Base-by-base conservation (phyloP, 441 rosid genomes). In the Oxalis stricta region DNA sequence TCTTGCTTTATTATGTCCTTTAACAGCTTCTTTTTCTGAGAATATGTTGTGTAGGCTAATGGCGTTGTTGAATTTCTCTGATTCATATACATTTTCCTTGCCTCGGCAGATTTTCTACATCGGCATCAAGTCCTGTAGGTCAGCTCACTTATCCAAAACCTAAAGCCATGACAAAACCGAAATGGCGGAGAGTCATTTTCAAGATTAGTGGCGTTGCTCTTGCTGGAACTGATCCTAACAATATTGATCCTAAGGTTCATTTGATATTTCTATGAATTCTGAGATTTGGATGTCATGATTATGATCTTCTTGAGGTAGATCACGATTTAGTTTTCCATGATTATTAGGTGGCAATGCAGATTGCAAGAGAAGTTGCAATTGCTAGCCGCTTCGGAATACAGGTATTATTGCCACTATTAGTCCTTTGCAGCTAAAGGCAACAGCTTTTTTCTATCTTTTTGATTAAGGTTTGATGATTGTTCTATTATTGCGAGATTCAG, bases 171-270 rank as follows among this genome's bases (percentile, higher is more conserved):
- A 44, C 67, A 45, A 72, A 47, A 36, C 76, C 76, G 24, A 83
- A 66, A 66, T 87, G 96, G 96, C 69, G 79, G 52, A 78, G 94
- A 61, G 94, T 87, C 28, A 66, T 83, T 37, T 64, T 87, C 50
- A 83, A 83, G 64, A 78, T 87, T 57, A 83, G 94, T 48, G 92
- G 92, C 14, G 78, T 73, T 41, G 92, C 92, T 36, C 73, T 86
- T 65, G 79, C 58, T 63, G 86, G 66, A 59, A 60, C 63, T 39
- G 77, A 75, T 54, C 79, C 68, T 50, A 67, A 71, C 50, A 76
- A 76, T 54, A 68, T 87, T 42, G 96, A 87, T 56, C 86, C 96
- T 2, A 80, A 83, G 94, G 92, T 87, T 50, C 33, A 31, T 36
- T 24, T 38, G 12, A 32, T 40, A 28, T 19, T 31, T 10, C 40